These are phyloP conservation scores for Thymus mandschuricus DNA, from an alignment of 257 asterid species.

Conservation along the genomic window DNA sequence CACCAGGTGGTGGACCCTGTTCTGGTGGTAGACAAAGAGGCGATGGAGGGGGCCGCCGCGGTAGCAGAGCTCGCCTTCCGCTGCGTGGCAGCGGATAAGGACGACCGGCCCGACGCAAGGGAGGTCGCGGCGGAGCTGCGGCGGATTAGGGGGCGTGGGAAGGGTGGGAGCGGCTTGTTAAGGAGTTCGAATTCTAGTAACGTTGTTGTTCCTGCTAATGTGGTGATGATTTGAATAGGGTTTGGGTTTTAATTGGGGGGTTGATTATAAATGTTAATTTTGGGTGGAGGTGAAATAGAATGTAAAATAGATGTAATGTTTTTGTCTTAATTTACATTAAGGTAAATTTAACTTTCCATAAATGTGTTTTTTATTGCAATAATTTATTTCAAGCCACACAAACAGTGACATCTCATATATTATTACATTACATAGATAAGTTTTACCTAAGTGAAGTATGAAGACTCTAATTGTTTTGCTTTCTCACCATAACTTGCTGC, in stretches of 20 bases:
- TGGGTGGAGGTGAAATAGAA: too few species aligned
- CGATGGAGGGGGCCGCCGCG: constrained; percentile 65
- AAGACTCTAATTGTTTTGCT: constrained; percentile 56
- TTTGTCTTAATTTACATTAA: too few species aligned
- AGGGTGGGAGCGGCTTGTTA: constrained; percentile 44
- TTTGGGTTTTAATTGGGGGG: not conserved
- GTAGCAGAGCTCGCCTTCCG: constrained; percentile 90
- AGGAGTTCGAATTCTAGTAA: constrained; percentile 64
- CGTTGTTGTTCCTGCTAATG: constrained; percentile 83
- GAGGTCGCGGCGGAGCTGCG: constrained; percentile 79
- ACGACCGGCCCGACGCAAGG: constrained; percentile 83
- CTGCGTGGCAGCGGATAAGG: constrained; percentile 83
- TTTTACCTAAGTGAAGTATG: constrained; percentile 53
- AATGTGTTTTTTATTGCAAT: too few species aligned
- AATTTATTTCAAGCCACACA: not conserved
- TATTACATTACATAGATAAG: not conserved
- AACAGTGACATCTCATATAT: constrained; percentile 1
- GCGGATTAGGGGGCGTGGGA: constrained; percentile 60
- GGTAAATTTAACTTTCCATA: too few species aligned
- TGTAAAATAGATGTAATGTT: too few species aligned
- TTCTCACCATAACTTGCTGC: constrained; percentile 56
- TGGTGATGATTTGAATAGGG: constrained; percentile 27
- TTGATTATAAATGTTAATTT: too few species aligned
- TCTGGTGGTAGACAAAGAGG: constrained; percentile 64
- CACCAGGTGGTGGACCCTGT: constrained; percentile 82